Evolutionary conservation across 1,284 basidiomycete species (phyloP), one percentile per base, ranked within the genome.

Genomic region (Ustanciosporium gigantosporum): DNA sequence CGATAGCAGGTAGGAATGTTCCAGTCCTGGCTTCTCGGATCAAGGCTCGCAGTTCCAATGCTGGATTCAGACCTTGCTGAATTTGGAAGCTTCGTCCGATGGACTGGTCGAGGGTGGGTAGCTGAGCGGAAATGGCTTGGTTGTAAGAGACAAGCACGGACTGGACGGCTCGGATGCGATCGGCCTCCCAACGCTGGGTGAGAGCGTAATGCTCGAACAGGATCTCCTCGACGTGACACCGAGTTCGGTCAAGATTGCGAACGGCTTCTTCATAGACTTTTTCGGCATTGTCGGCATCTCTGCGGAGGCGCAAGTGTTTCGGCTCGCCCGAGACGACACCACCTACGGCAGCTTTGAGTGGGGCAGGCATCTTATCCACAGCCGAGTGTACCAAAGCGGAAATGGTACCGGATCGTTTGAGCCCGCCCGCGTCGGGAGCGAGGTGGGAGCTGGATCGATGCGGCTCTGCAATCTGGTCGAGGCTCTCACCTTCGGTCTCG

Each of bases 281-380:
- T 45, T 77, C 74, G 4, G 68, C 68, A 15, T 45, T 37, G 31
- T 76, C 69, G 14, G 74, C 69, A 13, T 77, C 74, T 23, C 69
- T 55, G 21, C 74, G 53, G 27, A 74, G 50, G 8, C 74, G 55
- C 13, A 68, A 23, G 25, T 75, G 74, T 21, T 65, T 57, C 3
- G 70, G 67, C 32, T 76, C 74, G 11, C 42, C 48, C 8, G 62
- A 61, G 13, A 58, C 53, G 14, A 73, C 49, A n/a, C 68, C 70
- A 13, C 61, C 66, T 15, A 74, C 62, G 6, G 68, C 66, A 2
- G 69, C 72, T 24, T 66, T 65, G 31, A 70, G 37, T 15, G 66
- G 70, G 6, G 68, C 66, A 3, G 68, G 61, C 41, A 71, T 58
- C 41, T 58, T 58, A n/a, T 59, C 68, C 23, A 68, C 65, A 2